These are phyloP conservation scores for Lepidium africanum DNA, from an alignment of 345 rosid genomes.

Conservation along the genomic window DNA sequence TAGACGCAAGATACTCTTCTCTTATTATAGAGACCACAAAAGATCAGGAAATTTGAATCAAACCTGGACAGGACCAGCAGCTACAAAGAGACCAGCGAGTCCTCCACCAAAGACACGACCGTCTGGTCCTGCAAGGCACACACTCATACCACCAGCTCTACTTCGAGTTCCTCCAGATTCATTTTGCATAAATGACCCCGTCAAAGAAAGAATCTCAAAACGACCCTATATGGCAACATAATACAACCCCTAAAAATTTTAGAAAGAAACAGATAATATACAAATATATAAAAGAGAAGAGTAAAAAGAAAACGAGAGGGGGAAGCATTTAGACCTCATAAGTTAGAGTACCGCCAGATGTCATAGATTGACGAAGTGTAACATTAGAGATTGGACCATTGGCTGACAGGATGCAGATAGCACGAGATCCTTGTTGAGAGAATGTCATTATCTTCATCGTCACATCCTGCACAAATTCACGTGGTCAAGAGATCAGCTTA, in stretches of 20 bases:
- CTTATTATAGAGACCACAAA: not conserved
- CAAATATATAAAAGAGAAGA: not conserved
- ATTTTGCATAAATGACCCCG: conserved; percentile 76
- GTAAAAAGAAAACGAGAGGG: not conserved
- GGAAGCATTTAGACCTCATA: conserved; percentile 53
- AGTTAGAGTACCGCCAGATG: conserved; percentile 89
- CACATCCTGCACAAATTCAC: conserved; percentile 52
- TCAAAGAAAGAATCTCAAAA: conserved; percentile 90
- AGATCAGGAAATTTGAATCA: not conserved
- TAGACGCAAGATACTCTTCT: not conserved
- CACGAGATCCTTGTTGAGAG: conserved; percentile 78
- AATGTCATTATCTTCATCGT: conserved; percentile 88
- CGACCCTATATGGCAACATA: conserved; percentile 51
- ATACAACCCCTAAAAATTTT: not conserved
- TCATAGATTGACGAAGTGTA: conserved; percentile 78
- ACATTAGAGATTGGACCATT: conserved; percentile 87
- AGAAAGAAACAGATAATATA: not conserved
- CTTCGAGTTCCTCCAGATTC: conserved; percentile 69
- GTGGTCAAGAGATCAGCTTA: not conserved
- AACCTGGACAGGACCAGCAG: conserved; percentile 97
- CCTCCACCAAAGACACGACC: conserved; percentile 98
- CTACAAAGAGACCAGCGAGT: conserved; percentile 81
- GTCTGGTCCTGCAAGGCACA: conserved; percentile 85
- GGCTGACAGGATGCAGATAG: conserved; percentile 87
- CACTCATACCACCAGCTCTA: conserved; percentile 97